phyloP scores from a whole-genome alignment of 169 alveolate species.

The Neospora caninum region DNA sequence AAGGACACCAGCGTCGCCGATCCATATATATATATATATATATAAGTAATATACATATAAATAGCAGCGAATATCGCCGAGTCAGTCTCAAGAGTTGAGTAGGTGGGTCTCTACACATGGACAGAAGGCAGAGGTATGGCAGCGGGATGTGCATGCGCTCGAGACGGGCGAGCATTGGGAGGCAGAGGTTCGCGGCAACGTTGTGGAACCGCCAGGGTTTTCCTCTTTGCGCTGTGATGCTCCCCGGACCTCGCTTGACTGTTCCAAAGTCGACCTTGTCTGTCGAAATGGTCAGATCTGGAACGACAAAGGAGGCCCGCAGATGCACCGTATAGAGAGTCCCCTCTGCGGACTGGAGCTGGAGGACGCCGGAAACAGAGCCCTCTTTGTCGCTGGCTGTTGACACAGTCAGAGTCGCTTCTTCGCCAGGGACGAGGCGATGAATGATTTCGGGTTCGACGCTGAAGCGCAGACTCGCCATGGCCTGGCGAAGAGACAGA shows the following conservation, averaged over 20 bases:
- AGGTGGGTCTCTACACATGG: too few relatives aligned
- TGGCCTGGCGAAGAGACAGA: not conserved
- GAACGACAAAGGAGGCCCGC: conserved; percentile 89
- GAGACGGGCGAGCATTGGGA: too few relatives aligned
- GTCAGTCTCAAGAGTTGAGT: too few relatives aligned
- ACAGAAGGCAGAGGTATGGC: too few relatives aligned
- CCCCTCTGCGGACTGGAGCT: conserved; percentile 77
- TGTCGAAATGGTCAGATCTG: conserved; percentile 85
- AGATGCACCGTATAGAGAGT: conserved; percentile 87
- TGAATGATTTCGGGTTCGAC: conserved; percentile 83
- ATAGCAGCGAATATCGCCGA: too few relatives aligned
- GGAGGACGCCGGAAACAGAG: conserved; percentile 29
- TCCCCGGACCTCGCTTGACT: conserved; percentile 72
- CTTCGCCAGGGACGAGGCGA: conserved; percentile 77
- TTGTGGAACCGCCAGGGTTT: too few relatives aligned
- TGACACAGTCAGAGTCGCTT: conserved; percentile 42
- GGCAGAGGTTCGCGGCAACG: too few relatives aligned
- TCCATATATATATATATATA: too few relatives aligned
- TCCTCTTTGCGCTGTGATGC: not conserved
- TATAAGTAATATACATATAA: too few relatives aligned
- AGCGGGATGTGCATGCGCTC: too few relatives aligned
- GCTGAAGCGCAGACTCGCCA: conserved; percentile 77
- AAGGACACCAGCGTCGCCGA: too few relatives aligned
- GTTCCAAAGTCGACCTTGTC: conserved; percentile 90
- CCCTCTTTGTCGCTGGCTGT: conserved; percentile 55